Percentiles rank a stretch among this genome's conserved stretches.
Evolutionary conservation across 345 rosid genomes (phyloP).

Genomic region (Rhizophora apiculata): DNA sequence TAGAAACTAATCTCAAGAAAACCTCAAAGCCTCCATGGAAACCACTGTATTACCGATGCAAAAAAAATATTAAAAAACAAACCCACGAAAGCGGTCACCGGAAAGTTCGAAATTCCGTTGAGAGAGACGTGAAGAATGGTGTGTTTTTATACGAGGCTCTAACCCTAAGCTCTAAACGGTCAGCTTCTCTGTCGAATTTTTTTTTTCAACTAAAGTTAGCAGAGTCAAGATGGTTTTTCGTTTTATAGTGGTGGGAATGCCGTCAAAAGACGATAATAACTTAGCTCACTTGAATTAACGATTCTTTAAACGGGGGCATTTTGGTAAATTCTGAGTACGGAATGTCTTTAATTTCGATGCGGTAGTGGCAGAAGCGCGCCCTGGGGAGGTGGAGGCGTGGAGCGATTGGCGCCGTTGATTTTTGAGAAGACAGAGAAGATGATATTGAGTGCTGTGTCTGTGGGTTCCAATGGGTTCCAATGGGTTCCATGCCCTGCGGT

Average conservation of each 20-base stretch:
- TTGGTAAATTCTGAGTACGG: constrained; percentile 7
- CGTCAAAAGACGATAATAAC: neutral
- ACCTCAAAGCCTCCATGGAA: neutral
- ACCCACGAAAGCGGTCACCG: constrained; percentile 2
- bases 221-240: neutral
- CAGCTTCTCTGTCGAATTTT: constrained; percentile 3
- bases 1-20: neutral
- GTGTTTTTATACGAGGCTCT: neutral
- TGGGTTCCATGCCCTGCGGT: constrained; percentile 40
- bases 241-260: constrained; percentile 5
- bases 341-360: constrained; percentile 5
- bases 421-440: neutral
- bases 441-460: neutral
- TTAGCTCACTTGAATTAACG: neutral
- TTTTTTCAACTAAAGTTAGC: constrained; percentile 35
- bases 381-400: constrained; percentile 16
- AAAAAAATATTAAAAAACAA: neutral
- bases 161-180: neutral
- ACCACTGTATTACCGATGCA: neutral
- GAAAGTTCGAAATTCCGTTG: constrained; percentile 23
- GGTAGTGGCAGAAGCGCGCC: constrained; percentile 27
- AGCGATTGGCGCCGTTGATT: constrained; percentile 45
- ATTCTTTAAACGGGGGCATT: neutral
- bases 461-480: constrained; percentile 24
- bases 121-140: constrained; percentile 4